Conservation (phyloP, 345 rosid species). For the Arabidopsis thaliana region DNA sequence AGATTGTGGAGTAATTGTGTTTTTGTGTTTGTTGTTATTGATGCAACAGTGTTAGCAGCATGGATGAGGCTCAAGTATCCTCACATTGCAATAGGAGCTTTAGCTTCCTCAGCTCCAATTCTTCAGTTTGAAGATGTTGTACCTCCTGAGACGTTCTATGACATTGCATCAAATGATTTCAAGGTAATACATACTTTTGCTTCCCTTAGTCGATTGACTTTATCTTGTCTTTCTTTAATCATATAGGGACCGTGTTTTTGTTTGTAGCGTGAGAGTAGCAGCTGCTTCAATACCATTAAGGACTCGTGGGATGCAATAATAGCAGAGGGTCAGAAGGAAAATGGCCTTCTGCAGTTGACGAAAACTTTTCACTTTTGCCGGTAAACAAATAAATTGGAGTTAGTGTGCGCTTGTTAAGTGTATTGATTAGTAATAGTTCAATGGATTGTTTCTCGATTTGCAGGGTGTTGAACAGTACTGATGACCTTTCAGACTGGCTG, state of each 20-base stretch:
- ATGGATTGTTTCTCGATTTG: conserved; percentile 12
- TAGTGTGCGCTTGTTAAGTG: background rate
- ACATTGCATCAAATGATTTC: conserved; percentile 86
- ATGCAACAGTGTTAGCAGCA: conserved; percentile 84
- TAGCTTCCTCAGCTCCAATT: conserved; percentile 94
- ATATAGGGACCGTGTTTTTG: background rate
- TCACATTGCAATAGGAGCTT: conserved; percentile 85
- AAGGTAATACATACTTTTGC: conserved; percentile 47
- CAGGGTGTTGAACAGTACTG: conserved; percentile 69
- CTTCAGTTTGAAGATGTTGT: conserved; percentile 93
- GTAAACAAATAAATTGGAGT: conserved; percentile 50
- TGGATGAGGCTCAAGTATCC: conserved; percentile 99
- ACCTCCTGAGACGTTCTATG: conserved; percentile 79
- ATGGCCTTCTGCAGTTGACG: conserved; percentile 73
- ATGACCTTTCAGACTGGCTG: conserved; percentile 77
- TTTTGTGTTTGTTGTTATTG: conserved; percentile 8
- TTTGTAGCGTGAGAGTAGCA: conserved; percentile 76
- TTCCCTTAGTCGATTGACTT: background rate
- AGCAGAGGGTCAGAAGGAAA: conserved; percentile 65
- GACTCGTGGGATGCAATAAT: conserved; percentile 68
- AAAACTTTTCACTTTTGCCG: conserved; percentile 71
- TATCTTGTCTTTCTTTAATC: conserved; percentile 16
- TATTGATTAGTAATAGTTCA: background rate
- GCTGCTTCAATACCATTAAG: conserved; percentile 84
- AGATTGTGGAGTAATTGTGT: conserved; percentile 11